phyloP scores from a whole-genome alignment of 768 basidiomycete species.

The Galerina sulciceps region DNA sequence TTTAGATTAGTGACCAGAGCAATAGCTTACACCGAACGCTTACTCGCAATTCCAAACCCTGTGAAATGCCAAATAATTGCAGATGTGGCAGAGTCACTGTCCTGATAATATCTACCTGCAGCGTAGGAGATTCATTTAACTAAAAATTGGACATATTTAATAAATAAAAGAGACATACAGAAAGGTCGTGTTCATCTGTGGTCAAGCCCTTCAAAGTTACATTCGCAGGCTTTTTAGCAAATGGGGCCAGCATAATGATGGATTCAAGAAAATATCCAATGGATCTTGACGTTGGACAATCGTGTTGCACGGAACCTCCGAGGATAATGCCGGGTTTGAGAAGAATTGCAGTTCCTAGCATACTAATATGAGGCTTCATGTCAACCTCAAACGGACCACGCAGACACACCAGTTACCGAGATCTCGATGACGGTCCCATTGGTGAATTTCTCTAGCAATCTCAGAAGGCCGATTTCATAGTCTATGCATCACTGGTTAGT shows the following conservation, averaged over 20 bases:
- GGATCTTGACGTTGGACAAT: slow-evolving; percentile 86
- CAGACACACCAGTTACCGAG: slow-evolving; percentile 83
- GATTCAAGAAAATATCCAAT: slow-evolving; percentile 96
- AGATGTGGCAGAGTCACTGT: slow-evolving; percentile 92
- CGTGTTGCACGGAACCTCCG: slow-evolving; percentile 81
- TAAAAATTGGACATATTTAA: not conserved
- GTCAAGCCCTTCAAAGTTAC: slow-evolving; percentile 89
- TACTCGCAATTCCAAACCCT: slow-evolving; percentile 89
- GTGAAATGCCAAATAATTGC: slow-evolving; percentile 87
- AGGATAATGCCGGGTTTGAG: slow-evolving; percentile 91
- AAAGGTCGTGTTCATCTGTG: slow-evolving; percentile 90
- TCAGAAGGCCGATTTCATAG: slow-evolving; percentile 89
- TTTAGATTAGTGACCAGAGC: not conserved
- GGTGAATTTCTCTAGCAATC: slow-evolving; percentile 87
- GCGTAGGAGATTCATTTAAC: not conserved
- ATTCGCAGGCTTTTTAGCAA: slow-evolving; percentile 85
- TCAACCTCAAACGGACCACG: not conserved
- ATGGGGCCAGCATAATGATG: slow-evolving; percentile 87
- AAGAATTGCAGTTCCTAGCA: slow-evolving; percentile 84
- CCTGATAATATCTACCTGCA: slow-evolving; percentile 83
- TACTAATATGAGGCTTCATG: not conserved
- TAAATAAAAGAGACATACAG: slow-evolving; percentile 47
- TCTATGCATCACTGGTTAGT: slow-evolving; percentile 47
- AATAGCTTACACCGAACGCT: slow-evolving; percentile 17
- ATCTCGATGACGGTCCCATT: slow-evolving; percentile 97